Evolutionary conservation across 2,329 filamentous ascomycete genomes (phyloP).

Genomic region (Colletotrichum destructivum): DNA sequence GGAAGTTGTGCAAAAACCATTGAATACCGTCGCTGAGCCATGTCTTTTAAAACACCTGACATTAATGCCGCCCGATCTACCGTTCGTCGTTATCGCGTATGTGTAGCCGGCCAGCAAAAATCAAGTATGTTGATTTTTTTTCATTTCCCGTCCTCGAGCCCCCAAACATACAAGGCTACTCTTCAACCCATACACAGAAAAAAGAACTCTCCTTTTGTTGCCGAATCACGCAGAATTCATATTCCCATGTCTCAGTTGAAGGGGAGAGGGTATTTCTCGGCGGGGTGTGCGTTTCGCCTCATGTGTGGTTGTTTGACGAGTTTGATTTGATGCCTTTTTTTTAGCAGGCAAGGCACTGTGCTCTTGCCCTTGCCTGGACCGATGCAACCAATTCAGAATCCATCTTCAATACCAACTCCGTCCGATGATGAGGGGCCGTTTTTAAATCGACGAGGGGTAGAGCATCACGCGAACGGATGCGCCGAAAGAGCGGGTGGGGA

Average conservation of each 20-base stretch:
- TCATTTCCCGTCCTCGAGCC: constrained; percentile 40
- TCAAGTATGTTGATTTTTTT: constrained; percentile 42
- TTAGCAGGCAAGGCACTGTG: constrained; percentile 63
- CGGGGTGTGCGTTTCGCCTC: constrained; percentile 44
- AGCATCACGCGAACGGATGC: constrained; percentile 97
- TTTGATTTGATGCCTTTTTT: constrained; percentile 68
- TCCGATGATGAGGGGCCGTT: constrained; percentile 58
- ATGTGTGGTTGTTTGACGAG: constrained; percentile 56
- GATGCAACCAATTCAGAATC: constrained; percentile 74
- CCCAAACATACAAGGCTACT: constrained; percentile 38
- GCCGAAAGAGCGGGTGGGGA: constrained; percentile 96
- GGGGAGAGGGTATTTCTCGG: constrained; percentile 44
- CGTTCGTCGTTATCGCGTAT: constrained; percentile 41
- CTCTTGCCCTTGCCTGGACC: constrained; percentile 71
- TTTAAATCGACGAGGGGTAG: constrained; percentile 98
- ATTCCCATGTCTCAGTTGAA: constrained; percentile 38
- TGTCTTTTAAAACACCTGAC: constrained; percentile 42
- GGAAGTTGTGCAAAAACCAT: constrained; percentile 37
- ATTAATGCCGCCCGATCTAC: constrained; percentile 43
- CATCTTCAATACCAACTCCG: constrained; percentile 75
- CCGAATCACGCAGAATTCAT: constrained; percentile 40
- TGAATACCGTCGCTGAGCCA: constrained; percentile 43
- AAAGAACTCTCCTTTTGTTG: constrained; percentile 26
- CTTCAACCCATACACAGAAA: constrained; percentile 29
- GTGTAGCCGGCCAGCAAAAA: constrained; percentile 43